Conservation (phyloP, 2,329 filamentous ascomycete genomes). For the Myriangium duriaei region DNA sequence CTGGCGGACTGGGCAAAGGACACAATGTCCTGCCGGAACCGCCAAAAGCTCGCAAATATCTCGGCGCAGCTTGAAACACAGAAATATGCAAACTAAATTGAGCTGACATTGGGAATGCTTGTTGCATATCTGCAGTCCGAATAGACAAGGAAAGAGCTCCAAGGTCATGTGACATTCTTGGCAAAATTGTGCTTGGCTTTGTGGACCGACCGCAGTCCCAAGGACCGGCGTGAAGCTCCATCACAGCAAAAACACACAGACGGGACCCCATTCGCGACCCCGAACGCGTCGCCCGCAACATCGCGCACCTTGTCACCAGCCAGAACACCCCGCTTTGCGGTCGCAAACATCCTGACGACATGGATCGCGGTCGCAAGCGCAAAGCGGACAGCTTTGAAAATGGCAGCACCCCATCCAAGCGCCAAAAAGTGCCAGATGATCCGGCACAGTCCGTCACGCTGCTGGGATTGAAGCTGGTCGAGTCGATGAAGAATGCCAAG, state of each 20-base stretch:
- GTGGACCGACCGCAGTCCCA: neutral
- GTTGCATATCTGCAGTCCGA: no score
- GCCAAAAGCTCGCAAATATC: no score
- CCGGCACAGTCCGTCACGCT: slow-evolving; percentile 19
- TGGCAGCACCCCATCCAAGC: slow-evolving; percentile 11
- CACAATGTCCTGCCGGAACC: no score
- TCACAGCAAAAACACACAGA: slow-evolving; percentile 5
- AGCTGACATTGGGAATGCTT: no score
- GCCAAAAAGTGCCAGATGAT: slow-evolving; percentile 11
- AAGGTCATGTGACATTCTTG: slow-evolving; percentile 4
- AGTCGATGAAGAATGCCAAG: slow-evolving; percentile 60
- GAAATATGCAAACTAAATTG: no score
- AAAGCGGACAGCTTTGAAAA: slow-evolving; percentile 8
- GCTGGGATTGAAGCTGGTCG: slow-evolving; percentile 60
- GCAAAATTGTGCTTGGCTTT: neutral
- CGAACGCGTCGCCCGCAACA: no score
- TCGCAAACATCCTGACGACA: slow-evolving; percentile 4
- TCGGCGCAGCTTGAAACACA: no score
- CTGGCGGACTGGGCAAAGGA: no score
- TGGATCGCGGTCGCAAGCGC: slow-evolving; percentile 13
- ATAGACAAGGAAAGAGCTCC: no score
- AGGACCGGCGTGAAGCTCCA: neutral
- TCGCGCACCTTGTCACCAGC: slow-evolving; percentile 3
- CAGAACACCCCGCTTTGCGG: neutral
- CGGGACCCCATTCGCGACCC: neutral